A percentile compares a stretch with the other conserved stretches of the same genome.
phyloP scores from a whole-genome alignment of 495 filamentous ascomycete species.

The Neurospora sp. region DNA sequence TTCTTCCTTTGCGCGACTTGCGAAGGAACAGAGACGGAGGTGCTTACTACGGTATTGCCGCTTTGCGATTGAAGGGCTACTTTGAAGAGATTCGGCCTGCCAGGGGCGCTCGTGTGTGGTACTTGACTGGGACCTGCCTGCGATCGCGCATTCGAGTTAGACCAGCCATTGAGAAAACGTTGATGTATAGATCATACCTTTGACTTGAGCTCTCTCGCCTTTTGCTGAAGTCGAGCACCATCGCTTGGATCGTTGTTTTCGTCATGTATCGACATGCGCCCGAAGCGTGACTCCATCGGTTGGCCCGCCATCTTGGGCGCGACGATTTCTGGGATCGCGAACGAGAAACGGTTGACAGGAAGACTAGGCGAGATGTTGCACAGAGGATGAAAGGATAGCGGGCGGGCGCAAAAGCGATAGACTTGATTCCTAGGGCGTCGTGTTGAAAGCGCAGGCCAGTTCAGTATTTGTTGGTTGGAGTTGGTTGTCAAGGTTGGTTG shows the following conservation, averaged over 20 bases:
- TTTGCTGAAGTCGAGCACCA: slow-evolving; percentile 42
- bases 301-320: slow-evolving; percentile 36
- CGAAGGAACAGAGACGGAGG: slow-evolving; percentile 55
- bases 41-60: slow-evolving; percentile 36
- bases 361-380: background rate
- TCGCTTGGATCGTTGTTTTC: slow-evolving; percentile 53
- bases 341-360: background rate
- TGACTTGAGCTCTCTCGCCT: slow-evolving; percentile 25
- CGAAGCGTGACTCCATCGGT: slow-evolving; percentile 66
- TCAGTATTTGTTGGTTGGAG: background rate
- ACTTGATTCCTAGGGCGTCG: background rate
- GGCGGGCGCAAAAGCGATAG: background rate
- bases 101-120: slow-evolving; percentile 48
- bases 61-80: slow-evolving; percentile 66
- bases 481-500: background rate
- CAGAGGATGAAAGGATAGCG: background rate
- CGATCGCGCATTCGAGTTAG: slow-evolving; percentile 34
- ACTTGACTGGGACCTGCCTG: slow-evolving; percentile 31
- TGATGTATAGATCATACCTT: slow-evolving; percentile 44
- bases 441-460: background rate
- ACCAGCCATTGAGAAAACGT: background rate
- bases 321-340: background rate
- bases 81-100: slow-evolving; percentile 64
- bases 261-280: slow-evolving; percentile 72
- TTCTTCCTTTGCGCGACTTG: slow-evolving; percentile 49